A percentile compares a stretch with the other conserved stretches of the same genome.
phyloP scores from a whole-genome alignment of 129 eudicot genomes.

The Mikania micrantha region DNA sequence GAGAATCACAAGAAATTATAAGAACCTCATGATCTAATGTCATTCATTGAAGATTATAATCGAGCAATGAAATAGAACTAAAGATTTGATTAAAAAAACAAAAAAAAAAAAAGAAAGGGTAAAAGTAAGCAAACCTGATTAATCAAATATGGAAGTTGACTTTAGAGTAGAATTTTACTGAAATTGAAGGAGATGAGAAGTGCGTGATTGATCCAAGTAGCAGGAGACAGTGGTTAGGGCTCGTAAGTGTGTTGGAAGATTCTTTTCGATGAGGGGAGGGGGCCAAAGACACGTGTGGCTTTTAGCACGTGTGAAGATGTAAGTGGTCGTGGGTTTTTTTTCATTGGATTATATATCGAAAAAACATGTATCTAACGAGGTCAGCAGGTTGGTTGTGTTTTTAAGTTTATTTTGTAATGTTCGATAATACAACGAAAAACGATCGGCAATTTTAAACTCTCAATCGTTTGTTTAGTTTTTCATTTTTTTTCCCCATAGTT shows the following conservation, averaged over 20 bases:
- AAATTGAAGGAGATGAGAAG: constrained; percentile 19
- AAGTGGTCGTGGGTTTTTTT: constrained; percentile 6
- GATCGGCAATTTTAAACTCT: too few species aligned
- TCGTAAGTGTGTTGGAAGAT: constrained; percentile 41
- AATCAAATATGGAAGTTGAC: constrained; percentile 11
- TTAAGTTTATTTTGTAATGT: neutral
- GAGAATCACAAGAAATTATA: neutral
- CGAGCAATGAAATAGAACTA: constrained; percentile 4
- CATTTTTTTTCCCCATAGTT: too few species aligned
- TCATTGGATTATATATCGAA: neutral
- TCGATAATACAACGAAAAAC: neutral
- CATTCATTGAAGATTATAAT: constrained; percentile 22
- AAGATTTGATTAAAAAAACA: constrained; percentile 1
- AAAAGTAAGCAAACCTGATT: constrained; percentile 21
- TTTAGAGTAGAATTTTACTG: constrained; percentile 8
- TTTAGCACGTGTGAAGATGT: constrained; percentile 30
- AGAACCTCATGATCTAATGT: constrained; percentile 4
- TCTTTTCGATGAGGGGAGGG: constrained; percentile 23
- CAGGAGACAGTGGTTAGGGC: constrained; percentile 40
- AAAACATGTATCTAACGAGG: neutral
- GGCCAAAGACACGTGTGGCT: constrained; percentile 45
- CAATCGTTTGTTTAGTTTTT: too few species aligned
- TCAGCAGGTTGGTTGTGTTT: neutral
- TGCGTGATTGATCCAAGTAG: constrained; percentile 23
- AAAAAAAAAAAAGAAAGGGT: neutral